Conservation (phyloP, 2,329 filamentous ascomycete species). For the Pseudogymnoascus sp. region DNA sequence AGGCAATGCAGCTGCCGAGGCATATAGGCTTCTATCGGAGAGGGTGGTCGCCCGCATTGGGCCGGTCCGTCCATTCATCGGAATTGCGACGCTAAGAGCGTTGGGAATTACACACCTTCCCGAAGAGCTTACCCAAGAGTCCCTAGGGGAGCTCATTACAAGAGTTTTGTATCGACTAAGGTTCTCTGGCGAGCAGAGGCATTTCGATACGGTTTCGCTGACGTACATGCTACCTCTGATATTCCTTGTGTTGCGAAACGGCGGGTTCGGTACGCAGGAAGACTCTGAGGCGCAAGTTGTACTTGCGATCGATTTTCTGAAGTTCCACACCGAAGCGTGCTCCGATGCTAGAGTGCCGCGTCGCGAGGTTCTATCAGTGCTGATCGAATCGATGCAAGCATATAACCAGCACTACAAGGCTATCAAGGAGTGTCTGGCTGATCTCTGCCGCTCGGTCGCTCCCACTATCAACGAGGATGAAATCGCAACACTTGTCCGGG, state of each 20-base stretch:
- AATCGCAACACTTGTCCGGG: conserved; percentile 67
- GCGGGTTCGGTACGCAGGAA: conserved; percentile 70
- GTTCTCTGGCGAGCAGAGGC: conserved; percentile 87
- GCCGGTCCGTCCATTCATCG: conserved; percentile 71
- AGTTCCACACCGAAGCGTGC: conserved; percentile 79
- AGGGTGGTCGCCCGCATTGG: conserved; percentile 70
- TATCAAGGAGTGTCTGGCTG: conserved; percentile 84
- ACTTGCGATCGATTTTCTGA: conserved; percentile 77
- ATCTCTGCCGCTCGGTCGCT: conserved; percentile 77
- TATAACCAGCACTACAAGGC: conserved; percentile 93
- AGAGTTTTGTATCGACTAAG: conserved; percentile 84
- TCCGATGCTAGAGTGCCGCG: conserved; percentile 70
- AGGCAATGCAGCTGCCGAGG: conserved; percentile 68
- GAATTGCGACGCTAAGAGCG: conserved; percentile 76
- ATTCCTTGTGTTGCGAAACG: conserved; percentile 68
- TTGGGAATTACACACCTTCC: conserved; percentile 67
- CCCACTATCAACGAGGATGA: conserved; percentile 70
- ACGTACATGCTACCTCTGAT: conserved; percentile 82
- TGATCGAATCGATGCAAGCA: conserved; percentile 77
- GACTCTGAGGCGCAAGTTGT: conserved; percentile 86
- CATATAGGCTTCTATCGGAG: conserved; percentile 73
- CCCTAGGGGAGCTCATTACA: conserved; percentile 77
- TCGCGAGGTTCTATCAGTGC: conserved; percentile 59
- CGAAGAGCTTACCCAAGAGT: conserved; percentile 66
- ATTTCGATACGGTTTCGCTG: conserved; percentile 80